phyloP scores from a whole-genome alignment of 805 yeast genomes.

The Pichia gijzeniarum region DNA sequence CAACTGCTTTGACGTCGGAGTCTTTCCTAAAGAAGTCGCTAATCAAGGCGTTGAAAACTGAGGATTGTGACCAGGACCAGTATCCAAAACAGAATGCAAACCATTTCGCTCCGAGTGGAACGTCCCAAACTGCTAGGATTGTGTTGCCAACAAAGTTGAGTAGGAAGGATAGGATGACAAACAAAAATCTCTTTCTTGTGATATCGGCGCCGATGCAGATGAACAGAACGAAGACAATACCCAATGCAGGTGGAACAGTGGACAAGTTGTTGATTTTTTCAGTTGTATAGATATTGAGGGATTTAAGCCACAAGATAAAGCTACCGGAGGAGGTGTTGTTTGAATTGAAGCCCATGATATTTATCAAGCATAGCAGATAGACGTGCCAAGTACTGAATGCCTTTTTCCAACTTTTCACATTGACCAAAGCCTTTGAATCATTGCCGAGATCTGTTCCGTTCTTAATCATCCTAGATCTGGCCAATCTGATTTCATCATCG shows the following conservation, averaged over 20 bases:
- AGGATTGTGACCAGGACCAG: slow-evolving; percentile 58
- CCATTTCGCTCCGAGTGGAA: slow-evolving; percentile 55
- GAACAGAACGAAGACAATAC: slow-evolving; percentile 43
- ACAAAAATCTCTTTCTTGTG: slow-evolving; percentile 47
- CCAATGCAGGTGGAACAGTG: slow-evolving; percentile 53
- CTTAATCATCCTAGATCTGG: slow-evolving; percentile 37
- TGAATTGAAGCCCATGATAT: slow-evolving; percentile 57
- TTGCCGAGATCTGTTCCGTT: slow-evolving; percentile 26
- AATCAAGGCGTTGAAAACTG: slow-evolving; percentile 52
- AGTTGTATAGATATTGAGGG: slow-evolving; percentile 37
- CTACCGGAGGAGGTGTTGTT: slow-evolving; percentile 52
- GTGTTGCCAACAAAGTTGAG: slow-evolving; percentile 50
- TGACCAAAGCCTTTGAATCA: slow-evolving; percentile 32
- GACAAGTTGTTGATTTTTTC: slow-evolving; percentile 44
- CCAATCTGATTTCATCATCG: slow-evolving; percentile 50
- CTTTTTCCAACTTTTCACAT: slow-evolving; percentile 43
- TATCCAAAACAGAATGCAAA: slow-evolving; percentile 55
- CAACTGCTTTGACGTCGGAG: slow-evolving; percentile 48
- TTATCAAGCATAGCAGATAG: slow-evolving; percentile 48
- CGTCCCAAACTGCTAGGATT: slow-evolving; percentile 53
- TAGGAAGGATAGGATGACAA: slow-evolving; percentile 45
- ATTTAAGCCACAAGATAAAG: slow-evolving; percentile 56
- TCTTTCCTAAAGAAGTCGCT: slow-evolving; percentile 54
- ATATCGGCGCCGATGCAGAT: slow-evolving; percentile 48
- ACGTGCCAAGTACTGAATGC: slow-evolving; percentile 54